A percentile compares a stretch with the other conserved stretches of the same genome.
phyloP scores from a whole-genome alignment of 139 green algal genomes.

The Zygnema circumcarinatum region DNA sequence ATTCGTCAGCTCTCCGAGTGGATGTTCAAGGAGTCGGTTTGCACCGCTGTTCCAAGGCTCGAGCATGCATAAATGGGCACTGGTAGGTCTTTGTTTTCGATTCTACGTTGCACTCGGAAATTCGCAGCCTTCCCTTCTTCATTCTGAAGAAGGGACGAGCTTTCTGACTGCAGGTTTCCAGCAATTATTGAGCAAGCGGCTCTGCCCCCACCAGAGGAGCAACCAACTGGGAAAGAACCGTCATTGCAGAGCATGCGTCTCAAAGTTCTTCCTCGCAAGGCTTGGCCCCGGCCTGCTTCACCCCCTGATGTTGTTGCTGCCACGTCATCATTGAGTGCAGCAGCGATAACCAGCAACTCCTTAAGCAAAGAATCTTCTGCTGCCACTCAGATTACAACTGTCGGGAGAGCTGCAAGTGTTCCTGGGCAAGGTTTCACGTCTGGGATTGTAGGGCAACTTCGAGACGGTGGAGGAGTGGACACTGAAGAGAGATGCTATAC shows the following conservation, averaged over 20 bases:
- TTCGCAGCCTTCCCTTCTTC: not conserved
- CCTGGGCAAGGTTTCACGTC: no score
- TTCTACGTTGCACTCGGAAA: not conserved
- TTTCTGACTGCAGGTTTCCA: not conserved
- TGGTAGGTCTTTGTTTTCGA: conserved; percentile 16
- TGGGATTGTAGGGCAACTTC: no score
- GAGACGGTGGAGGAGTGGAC: no score
- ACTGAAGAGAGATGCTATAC: no score
- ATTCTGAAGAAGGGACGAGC: no score
- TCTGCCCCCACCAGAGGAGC: not conserved
- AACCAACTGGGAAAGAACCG: not conserved
- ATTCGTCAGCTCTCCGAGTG: conserved; percentile 2
- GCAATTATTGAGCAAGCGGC: not conserved
- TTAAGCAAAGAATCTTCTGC: no score
- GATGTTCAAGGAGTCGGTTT: conserved; percentile 27
- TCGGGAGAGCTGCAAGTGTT: no score
- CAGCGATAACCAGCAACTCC: no score
- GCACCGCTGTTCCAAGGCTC: not conserved
- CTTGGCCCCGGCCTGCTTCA: no score
- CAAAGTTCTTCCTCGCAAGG: not conserved
- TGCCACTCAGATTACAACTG: no score
- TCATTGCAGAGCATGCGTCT: conserved; percentile 10
- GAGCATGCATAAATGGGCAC: conserved; percentile 15
- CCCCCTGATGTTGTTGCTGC: no score
- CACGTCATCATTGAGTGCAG: no score